Evolutionary conservation across 129 eudicot genomes (phyloP).

Genomic region (Daucus carota): DNA sequence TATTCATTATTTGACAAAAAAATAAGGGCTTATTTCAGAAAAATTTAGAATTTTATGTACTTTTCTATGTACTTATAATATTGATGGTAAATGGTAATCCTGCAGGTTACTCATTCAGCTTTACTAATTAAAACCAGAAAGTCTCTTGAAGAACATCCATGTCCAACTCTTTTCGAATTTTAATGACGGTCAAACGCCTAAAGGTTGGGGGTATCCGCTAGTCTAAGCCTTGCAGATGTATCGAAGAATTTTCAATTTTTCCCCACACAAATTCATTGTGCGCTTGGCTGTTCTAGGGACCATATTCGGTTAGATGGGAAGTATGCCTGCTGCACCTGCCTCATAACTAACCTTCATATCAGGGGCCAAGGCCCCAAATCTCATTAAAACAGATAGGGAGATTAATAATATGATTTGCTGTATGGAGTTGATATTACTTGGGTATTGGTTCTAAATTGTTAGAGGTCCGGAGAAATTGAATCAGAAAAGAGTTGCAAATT

Average conservation of each 20-base stretch:
- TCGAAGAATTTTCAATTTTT: too few species aligned
- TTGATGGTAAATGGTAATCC: too few species aligned
- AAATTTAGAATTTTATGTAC: too few species aligned
- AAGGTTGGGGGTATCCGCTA: too few species aligned
- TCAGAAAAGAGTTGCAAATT: background rate
- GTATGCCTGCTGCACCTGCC: background rate
- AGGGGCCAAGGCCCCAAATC: background rate
- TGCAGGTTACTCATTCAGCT: too few species aligned
- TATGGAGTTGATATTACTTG: background rate
- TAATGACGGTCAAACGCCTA: background rate
- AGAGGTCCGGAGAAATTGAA: background rate
- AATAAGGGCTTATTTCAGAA: too few species aligned
- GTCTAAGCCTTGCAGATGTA: too few species aligned
- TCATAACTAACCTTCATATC: background rate
- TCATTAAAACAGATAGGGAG: background rate
- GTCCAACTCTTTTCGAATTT: background rate
- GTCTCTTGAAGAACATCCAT: background rate
- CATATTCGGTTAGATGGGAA: background rate
- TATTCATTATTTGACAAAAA: too few species aligned
- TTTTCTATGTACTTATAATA: too few species aligned
- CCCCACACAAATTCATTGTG: background rate
- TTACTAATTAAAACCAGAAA: too few species aligned
- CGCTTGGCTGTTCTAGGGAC: background rate
- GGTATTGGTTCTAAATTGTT: background rate
- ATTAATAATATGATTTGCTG: background rate